A percentile compares a stretch with the other conserved stretches of the same genome.
phyloP scores from a whole-genome alignment of 1,139 yeast species.

The Saccharomycopsis hybrid region DNA sequence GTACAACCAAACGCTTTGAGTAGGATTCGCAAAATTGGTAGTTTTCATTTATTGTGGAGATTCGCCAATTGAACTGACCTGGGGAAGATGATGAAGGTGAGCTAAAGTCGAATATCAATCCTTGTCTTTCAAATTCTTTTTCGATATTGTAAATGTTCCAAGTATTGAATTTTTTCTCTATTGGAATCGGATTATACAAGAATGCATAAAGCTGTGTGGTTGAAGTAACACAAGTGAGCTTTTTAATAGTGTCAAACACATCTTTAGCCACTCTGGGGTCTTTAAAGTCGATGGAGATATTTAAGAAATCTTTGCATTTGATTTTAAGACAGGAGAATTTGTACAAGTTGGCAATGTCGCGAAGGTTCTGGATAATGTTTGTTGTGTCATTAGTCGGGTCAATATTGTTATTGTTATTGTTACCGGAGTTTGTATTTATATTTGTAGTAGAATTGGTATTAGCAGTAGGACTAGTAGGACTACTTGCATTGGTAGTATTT shows the following conservation, averaged over 20 bases:
- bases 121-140: conserved; percentile 64
- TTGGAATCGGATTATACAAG: conserved; percentile 51
- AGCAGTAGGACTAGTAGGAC: conserved; percentile 7
- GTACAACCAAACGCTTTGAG: conserved; percentile 64
- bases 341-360: conserved; percentile 35
- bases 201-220: conserved; percentile 65
- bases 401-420: conserved; percentile 16
- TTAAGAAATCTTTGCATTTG: conserved; percentile 84
- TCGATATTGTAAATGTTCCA: conserved; percentile 67
- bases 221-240: conserved; percentile 51
- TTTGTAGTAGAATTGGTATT: conserved; percentile 11
- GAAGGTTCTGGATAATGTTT: conserved; percentile 22
- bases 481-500: background rate
- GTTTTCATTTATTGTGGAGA: conserved; percentile 54
- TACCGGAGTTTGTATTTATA: conserved; percentile 13
- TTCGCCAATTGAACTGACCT: conserved; percentile 51
- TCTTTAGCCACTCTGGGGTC: conserved; percentile 57
- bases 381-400: conserved; percentile 7
- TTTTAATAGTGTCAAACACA: conserved; percentile 66
- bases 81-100: background rate
- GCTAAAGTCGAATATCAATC: conserved; percentile 31
- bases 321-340: conserved; percentile 55
- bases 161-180: conserved; percentile 51
- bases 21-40: conserved; percentile 73
- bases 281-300: conserved; percentile 66